phyloP scores from a whole-genome alignment of 768 basidiomycete species.

The Collybia sp. region DNA sequence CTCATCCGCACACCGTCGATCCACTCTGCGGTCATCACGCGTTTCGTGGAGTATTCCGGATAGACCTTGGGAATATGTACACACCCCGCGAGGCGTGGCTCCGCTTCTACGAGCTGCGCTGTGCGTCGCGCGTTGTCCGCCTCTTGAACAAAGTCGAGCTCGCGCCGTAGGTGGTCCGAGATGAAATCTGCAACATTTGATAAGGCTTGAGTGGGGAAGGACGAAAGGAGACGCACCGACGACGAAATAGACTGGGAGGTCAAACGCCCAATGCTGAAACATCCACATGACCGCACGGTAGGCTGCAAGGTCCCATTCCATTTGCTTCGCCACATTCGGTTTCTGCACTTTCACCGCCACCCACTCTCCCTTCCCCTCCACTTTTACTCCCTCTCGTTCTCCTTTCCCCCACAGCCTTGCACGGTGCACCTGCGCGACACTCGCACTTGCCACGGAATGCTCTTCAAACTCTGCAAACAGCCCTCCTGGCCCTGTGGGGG shows the following conservation, averaged over 20 bases:
- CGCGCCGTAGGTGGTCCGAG: constrained; percentile 74
- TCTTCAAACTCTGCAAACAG: constrained; percentile 79
- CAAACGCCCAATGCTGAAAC: constrained; percentile 77
- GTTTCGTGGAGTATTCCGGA: constrained; percentile 65
- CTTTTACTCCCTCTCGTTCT: constrained; percentile 32
- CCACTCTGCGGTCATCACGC: constrained; percentile 84
- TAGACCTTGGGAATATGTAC: constrained; percentile 81
- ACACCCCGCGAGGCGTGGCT: constrained; percentile 62
- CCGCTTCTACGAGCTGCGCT: constrained; percentile 59
- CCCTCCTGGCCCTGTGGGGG: constrained; percentile 62
- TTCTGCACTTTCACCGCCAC: constrained; percentile 96
- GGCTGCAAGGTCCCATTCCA: constrained; percentile 76
- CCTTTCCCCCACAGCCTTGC: constrained; percentile 51
- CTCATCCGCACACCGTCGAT: constrained; percentile 73
- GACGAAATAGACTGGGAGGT: constrained; percentile 78
- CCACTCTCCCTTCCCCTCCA: constrained; percentile 26
- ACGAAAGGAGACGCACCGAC: constrained; percentile 40
- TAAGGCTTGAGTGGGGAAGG: too few species aligned
- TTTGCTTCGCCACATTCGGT: constrained; percentile 80
- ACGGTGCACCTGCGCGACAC: constrained; percentile 88
- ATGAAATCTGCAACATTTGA: constrained; percentile 73
- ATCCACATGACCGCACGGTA: constrained; percentile 76
- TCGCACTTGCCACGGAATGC: constrained; percentile 78
- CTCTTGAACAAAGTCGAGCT: constrained; percentile 81
- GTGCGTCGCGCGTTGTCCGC: constrained; percentile 73